These are phyloP conservation scores for Wickerhamiella allomyrinae DNA, from an alignment of 805 yeast species.

Conservation along the genomic window DNA sequence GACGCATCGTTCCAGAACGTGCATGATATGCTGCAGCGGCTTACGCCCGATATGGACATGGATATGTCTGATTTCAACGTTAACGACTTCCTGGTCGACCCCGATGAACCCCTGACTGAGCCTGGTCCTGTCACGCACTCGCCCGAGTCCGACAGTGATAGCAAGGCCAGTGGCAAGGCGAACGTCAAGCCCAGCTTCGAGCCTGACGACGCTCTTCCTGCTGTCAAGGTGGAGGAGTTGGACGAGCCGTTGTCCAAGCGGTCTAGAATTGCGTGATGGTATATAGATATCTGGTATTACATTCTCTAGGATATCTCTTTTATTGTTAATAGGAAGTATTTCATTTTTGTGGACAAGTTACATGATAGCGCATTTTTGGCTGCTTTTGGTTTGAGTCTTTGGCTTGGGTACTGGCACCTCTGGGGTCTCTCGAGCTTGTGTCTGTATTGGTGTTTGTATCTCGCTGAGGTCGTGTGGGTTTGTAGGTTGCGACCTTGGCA, in stretches of 20 bases:
- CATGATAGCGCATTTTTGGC: no score
- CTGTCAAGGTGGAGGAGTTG: neutral
- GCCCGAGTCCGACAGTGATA: neutral
- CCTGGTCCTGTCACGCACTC: neutral
- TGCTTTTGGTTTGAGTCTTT: no score
- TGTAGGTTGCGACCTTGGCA: no score
- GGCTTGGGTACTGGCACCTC: no score
- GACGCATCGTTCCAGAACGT: slow-evolving; percentile 11
- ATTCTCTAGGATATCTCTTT: slow-evolving; percentile 27
- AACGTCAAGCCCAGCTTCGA: neutral
- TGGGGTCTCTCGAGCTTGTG: no score
- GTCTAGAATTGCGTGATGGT: neutral
- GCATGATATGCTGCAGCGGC: slow-evolving; percentile 14
- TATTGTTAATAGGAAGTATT: slow-evolving; percentile 66
- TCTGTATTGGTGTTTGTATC: no score
- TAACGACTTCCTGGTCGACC: slow-evolving; percentile 15
- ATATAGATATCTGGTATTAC: neutral
- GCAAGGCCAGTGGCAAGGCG: neutral
- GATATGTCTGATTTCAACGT: slow-evolving; percentile 14
- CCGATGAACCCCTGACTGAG: slow-evolving; percentile 1
- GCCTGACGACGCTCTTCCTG: neutral
- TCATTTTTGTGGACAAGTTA: no score
- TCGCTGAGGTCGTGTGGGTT: no score
- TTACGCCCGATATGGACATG: neutral
- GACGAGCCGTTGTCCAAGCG: neutral